Evolutionary conservation across 2,329 filamentous ascomycete genomes (phyloP), one percentile per base, ranked within the genome.

Genomic region (Colletotrichum camelliae): DNA sequence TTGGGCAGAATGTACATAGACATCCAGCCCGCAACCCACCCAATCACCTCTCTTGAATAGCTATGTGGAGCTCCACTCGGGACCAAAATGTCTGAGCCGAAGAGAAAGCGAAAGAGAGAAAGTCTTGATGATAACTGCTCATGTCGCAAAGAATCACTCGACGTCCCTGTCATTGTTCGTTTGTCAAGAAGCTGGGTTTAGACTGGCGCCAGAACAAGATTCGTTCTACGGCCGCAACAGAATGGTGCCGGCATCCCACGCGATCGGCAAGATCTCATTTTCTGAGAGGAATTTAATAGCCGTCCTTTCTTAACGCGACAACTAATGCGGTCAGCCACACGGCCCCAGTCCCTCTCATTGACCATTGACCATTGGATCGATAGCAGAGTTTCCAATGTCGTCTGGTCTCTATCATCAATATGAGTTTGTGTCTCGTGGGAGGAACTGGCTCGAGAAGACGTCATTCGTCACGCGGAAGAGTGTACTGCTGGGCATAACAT

Each of bases 1-100:
- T 43, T 67, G 72, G 72, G 72, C 72, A 75, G 72, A 72, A 37
- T 31, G n/a, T 33, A 52, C 21, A n/a, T 52, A 21, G 43, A 52
- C 43, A 52, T 52, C 10, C 43, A 12, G 43, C 2, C n/a, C 43
- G 10, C n/a, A 21, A 21, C 7, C 10, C n/a, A 4, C 43, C 43
- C 43, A 52, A 52, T 52, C 43, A 52, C n/a, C 1, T 52, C 43
- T 52, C n/a, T 52, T 52, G 1, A 52, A 52, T 21, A 0, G n/a
- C 3, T 13, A 13, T 21, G n/a, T 52, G n/a, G 43, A 21, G n/a
- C 43, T 52, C 43, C 43, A 21, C 43, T 52, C 43, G 43, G n/a
- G 43, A 1, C 43, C 43, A 52, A 21, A 52, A 52, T 52, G 43
- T 52, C 43, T 52, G 43, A 52, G 43, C 43, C 43, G 43, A 13